Percentiles rank a stretch among this genome's conserved stretches.
These are phyloP conservation scores for Erythrophleum fordii DNA, from an alignment of 306 rosid species.

Conservation along the genomic window DNA sequence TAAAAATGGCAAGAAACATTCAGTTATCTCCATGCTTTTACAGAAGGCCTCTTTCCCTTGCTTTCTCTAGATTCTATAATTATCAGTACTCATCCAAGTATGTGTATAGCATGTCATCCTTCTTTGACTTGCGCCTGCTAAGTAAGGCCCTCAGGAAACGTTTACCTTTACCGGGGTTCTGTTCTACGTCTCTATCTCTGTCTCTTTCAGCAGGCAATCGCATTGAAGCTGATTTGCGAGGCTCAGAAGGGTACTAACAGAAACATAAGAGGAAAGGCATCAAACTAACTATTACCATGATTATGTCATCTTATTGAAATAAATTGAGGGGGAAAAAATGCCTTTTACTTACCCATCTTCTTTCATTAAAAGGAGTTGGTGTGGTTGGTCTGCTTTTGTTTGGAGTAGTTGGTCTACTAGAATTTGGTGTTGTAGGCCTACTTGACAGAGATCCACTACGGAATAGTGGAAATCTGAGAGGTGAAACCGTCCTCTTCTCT, in stretches of 20 bases:
- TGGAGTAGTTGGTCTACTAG: conserved; percentile 67
- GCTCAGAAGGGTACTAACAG: conserved; percentile 71
- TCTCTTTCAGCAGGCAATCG: conserved; percentile 62
- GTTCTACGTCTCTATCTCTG: conserved; percentile 57
- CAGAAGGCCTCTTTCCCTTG: conserved; percentile 32
- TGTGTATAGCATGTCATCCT: conserved; percentile 71
- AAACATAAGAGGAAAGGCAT: neutral
- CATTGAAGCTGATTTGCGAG: conserved; percentile 86
- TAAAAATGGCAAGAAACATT: conserved; percentile 31
- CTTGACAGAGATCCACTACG: conserved; percentile 81
- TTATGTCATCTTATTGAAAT: neutral
- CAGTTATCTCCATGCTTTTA: conserved; percentile 32
- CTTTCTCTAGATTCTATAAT: conserved; percentile 12
- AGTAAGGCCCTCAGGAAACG: conserved; percentile 80
- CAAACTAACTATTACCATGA: neutral
- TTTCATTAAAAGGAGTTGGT: conserved; percentile 61
- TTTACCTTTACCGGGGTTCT: conserved; percentile 72
- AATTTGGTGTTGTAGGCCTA: conserved; percentile 61
- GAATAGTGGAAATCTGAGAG: conserved; percentile 77
- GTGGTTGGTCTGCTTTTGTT: conserved; percentile 72
- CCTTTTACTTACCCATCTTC: conserved; percentile 58
- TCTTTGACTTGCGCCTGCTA: conserved; percentile 80
- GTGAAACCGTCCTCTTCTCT: conserved; percentile 80
- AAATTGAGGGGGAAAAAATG: neutral
- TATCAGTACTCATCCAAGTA: conserved; percentile 80